A percentile compares a stretch with the other conserved stretches of the same genome.
Evolutionary conservation across 805 yeast species (phyloP).

Genomic region (Candida piceae): DNA sequence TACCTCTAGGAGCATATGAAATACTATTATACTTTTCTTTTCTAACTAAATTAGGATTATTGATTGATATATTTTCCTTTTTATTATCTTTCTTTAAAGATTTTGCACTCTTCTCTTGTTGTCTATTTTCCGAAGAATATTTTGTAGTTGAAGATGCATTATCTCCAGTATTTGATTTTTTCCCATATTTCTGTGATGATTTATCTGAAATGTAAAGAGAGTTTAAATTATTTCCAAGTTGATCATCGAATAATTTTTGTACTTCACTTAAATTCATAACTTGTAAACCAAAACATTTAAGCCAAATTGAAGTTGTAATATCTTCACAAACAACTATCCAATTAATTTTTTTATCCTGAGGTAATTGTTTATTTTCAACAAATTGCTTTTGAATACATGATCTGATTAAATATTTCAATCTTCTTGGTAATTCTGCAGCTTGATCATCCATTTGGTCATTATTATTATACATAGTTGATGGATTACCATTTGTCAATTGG

Average conservation of each 20-base stretch:
- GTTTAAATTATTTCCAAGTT: not conserved
- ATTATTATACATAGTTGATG: slow-evolving; percentile 1
- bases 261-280: slow-evolving; percentile 49
- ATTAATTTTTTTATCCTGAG: slow-evolving; percentile 14
- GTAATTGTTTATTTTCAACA: slow-evolving; percentile 30
- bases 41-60: no score
- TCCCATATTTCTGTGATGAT: no score
- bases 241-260: slow-evolving; percentile 34
- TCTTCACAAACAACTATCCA: slow-evolving; percentile 68
- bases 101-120: no score
- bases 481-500: slow-evolving; percentile 3
- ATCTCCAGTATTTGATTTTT: no score
- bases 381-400: slow-evolving; percentile 53
- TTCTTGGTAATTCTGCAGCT: slow-evolving; percentile 44
- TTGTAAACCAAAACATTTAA: slow-evolving; percentile 46
- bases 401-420: slow-evolving; percentile 50
- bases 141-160: no score
- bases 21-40: slow-evolving; percentile 42
- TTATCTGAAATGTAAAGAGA: no score
- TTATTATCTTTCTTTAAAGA: no score
- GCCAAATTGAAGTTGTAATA: slow-evolving; percentile 46
- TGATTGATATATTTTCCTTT: no score
- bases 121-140: no score
- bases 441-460: slow-evolving; percentile 7
- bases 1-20: slow-evolving; percentile 56